Percentiles rank a stretch among this genome's conserved stretches.
Evolutionary conservation across 2,329 filamentous ascomycete species (phyloP).

Genomic region (Metarhizium sp.): DNA sequence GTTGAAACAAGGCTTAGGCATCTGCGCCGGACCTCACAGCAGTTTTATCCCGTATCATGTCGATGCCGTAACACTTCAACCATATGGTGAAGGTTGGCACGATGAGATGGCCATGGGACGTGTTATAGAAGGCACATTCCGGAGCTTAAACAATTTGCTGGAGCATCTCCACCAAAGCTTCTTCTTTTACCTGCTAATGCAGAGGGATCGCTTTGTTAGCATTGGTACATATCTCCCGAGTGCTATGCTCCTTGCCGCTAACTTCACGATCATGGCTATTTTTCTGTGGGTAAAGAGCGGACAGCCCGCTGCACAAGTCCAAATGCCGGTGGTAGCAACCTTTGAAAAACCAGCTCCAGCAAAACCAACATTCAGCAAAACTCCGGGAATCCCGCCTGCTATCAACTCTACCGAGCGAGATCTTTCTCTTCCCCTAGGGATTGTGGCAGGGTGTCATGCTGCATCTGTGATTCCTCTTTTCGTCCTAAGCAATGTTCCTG

Average conservation of each 20-base stretch:
- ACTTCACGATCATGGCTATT: slow-evolving; percentile 93
- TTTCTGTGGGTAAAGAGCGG: slow-evolving; percentile 90
- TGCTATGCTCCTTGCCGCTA: slow-evolving; percentile 92
- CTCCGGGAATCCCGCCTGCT: neutral
- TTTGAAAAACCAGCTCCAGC: slow-evolving; percentile 13
- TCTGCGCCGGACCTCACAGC: slow-evolving; percentile 84
- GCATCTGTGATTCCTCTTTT: slow-evolving; percentile 74
- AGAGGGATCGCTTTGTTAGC: slow-evolving; percentile 86
- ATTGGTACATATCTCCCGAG: slow-evolving; percentile 96
- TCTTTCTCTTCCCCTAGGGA: slow-evolving; percentile 61
- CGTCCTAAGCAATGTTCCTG: slow-evolving; percentile 68
- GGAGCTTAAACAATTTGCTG: slow-evolving; percentile 90
- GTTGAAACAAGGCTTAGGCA: slow-evolving; percentile 81
- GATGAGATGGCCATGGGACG: slow-evolving; percentile 95
- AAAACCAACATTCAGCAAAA: slow-evolving; percentile 17
- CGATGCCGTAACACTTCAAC: slow-evolving; percentile 87
- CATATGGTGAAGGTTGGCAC: slow-evolving; percentile 86
- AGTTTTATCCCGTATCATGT: slow-evolving; percentile 97
- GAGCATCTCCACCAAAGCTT: slow-evolving; percentile 98
- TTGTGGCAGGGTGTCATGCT: slow-evolving; percentile 66
- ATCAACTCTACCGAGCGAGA: slow-evolving; percentile 45
- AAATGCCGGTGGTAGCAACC: neutral
- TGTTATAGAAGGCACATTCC: slow-evolving; percentile 80
- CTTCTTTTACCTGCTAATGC: slow-evolving; percentile 96
- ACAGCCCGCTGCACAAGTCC: slow-evolving; percentile 20